Evolutionary conservation across 768 basidiomycete genomes (phyloP).

Genomic region (Peribolospora baueri): DNA sequence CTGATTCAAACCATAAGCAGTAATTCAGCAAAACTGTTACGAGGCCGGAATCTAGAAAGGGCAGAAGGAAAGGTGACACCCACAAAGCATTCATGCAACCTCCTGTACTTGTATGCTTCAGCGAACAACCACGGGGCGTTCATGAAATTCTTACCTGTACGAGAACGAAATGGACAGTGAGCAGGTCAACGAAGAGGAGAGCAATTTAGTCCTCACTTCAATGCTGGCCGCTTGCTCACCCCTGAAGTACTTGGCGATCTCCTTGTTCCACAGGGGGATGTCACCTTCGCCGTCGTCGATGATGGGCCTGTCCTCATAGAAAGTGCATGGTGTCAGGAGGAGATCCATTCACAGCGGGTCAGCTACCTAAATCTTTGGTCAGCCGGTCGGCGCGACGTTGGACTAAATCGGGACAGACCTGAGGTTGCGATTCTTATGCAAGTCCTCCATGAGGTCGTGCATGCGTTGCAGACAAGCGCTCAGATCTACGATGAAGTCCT

Average conservation of each 20-base stretch:
- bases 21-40: too few relatives aligned
- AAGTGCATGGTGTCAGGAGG: too few relatives aligned
- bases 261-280: conserved; percentile 83
- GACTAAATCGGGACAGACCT: not conserved
- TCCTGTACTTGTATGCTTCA: conserved; percentile 64
- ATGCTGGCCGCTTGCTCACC: conserved; percentile 20
- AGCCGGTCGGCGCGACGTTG: too few relatives aligned
- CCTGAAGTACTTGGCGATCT: conserved; percentile 73
- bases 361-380: too few relatives aligned
- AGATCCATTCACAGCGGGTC: too few relatives aligned
- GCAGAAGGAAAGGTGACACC: too few relatives aligned
- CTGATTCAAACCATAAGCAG: too few relatives aligned
- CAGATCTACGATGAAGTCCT: conserved; percentile 65
- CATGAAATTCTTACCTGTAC: conserved; percentile 63
- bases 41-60: too few relatives aligned
- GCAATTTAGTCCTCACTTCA: conserved; percentile 15
- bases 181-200: conserved; percentile 3
- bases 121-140: conserved; percentile 92
- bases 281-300: conserved; percentile 78
- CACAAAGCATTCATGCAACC: conserved; percentile 66
- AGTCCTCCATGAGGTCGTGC: conserved; percentile 66
- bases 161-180: not conserved
- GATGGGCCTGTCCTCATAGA: conserved; percentile 43
- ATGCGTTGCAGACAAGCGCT: conserved; percentile 66
- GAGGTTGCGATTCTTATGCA: conserved; percentile 25